Conservation (phyloP, 2,329 filamentous ascomycete species). For the Trichoderma sp. region DNA sequence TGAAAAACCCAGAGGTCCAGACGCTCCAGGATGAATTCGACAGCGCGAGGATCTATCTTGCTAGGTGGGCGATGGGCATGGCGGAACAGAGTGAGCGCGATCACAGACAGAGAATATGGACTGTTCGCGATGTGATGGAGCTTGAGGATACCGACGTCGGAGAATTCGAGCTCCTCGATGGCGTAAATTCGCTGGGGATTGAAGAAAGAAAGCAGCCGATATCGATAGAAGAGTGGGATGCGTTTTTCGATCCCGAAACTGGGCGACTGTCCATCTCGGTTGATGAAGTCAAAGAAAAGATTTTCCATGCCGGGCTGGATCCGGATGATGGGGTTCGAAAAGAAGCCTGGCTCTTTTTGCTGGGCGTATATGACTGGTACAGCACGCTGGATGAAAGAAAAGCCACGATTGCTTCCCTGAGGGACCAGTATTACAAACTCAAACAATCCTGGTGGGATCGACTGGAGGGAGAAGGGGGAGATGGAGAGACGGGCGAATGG, state of each 20-base stretch:
- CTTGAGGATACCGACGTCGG: slow-evolving; percentile 94
- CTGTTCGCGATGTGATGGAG: slow-evolving; percentile 86
- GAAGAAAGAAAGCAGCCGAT: slow-evolving; percentile 78
- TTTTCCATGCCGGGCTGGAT: slow-evolving; percentile 93
- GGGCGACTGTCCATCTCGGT: slow-evolving; percentile 78
- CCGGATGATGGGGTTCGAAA: slow-evolving; percentile 90
- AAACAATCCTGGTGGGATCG: slow-evolving; percentile 97
- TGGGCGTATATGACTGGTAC: slow-evolving; percentile 93
- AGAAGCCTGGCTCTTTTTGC: slow-evolving; percentile 92
- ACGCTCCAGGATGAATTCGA: slow-evolving; percentile 97
- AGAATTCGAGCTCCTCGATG: slow-evolving; percentile 92
- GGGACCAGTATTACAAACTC: slow-evolving; percentile 91
- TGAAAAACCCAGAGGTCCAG: slow-evolving; percentile 92
- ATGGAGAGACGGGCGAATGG: slow-evolving; percentile 85
- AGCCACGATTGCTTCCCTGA: slow-evolving; percentile 78
- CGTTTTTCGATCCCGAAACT: slow-evolving; percentile 77
- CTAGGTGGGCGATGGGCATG: slow-evolving; percentile 98
- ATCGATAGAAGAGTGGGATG: slow-evolving; percentile 84
- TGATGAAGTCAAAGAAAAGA: slow-evolving; percentile 94
- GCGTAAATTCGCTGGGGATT: slow-evolving; percentile 71
- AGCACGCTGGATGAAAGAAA: slow-evolving; percentile 84
- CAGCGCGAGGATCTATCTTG: slow-evolving; percentile 90
- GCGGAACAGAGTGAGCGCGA: slow-evolving; percentile 95
- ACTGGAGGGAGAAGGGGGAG: slow-evolving; percentile 78
- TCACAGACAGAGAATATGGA: slow-evolving; percentile 85